Base-by-base conservation (phyloP, 2,329 filamentous ascomycete genomes). In the Lachnellula willkommii region DNA sequence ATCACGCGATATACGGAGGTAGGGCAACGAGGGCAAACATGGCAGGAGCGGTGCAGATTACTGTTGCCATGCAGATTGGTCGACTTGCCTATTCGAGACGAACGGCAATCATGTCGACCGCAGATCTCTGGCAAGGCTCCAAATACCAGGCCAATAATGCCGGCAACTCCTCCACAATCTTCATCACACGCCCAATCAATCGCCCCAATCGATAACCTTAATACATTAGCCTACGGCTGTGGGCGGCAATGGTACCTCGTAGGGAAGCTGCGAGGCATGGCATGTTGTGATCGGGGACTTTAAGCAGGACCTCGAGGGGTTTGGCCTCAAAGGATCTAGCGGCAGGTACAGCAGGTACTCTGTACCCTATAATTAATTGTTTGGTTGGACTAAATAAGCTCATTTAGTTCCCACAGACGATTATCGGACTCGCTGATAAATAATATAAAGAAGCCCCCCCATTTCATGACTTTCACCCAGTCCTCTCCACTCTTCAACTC, bases 91-190 rank as follows among this genome's bases (percentile, higher is more conserved):
- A 17, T 47, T 52, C 35, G 40, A 48, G 55, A 51, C 28, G 17
- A n/a, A n/a, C 20, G 8, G 42, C 45, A 40, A 32, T 49, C 28
- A 47, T 14, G 24, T 35, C 43, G 35, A 56, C 20, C 39, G 50
- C 54, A 50, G 54, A 56, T 57, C 51, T 42, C 24, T 36, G 47
- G 51, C 51, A 17, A n/a, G 49, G 55, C 55, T 42, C 51, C 39
- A 54, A 37, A 54, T 28, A 39, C 20, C 47, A 45, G 40, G 32
- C 40, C 50, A 57, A 51, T 54, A n/a, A n/a, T n/a, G 47, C 51
- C 55, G 49, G 49, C 15, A 43, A 20, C 20, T 36, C 28, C 9
- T 22, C 32, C 26, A 12, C 28, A 28, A 53, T 40, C 42, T 14
- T 20, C 12, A 11, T 24, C 42, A 20, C 9, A 45, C 35, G 40